Evolutionary conservation across 805 yeast species (phyloP).

Genomic region (Candida silvicultrix): DNA sequence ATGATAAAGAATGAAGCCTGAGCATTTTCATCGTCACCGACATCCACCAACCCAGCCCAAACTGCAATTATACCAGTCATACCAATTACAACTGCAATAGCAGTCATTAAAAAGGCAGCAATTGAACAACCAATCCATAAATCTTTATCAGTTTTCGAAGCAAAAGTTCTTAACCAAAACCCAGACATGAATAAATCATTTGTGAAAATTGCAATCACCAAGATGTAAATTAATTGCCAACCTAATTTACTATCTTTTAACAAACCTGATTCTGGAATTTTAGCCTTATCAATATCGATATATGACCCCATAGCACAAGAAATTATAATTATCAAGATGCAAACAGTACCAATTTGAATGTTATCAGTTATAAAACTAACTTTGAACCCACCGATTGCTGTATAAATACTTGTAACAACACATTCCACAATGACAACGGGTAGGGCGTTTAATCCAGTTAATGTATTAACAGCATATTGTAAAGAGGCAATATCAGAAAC

Average conservation of each 20-base stretch:
- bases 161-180: conserved; percentile 92
- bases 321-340: conserved; percentile 61
- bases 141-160: conserved; percentile 73
- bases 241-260: conserved; percentile 66
- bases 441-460: conserved; percentile 74
- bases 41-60: conserved; percentile 68
- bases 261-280: conserved; percentile 58
- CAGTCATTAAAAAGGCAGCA: conserved; percentile 62
- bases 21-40: conserved; percentile 39
- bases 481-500: conserved; percentile 82
- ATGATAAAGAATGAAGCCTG: conserved; percentile 67
- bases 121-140: conserved; percentile 67
- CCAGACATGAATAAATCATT: conserved; percentile 89
- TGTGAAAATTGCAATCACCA: conserved; percentile 81
- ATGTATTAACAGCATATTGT: conserved; percentile 64
- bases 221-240: conserved; percentile 83
- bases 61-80: conserved; percentile 83
- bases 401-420: conserved; percentile 80
- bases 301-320: conserved; percentile 74
- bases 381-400: conserved; percentile 83
- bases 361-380: conserved; percentile 86
- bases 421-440: conserved; percentile 83
- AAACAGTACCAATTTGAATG: conserved; percentile 71
- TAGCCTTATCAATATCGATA: conserved; percentile 51
- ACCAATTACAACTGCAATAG: conserved; percentile 68